phyloP scores from a whole-genome alignment of 2,329 filamentous ascomycete genomes.

The Fusarium liriodendri region DNA sequence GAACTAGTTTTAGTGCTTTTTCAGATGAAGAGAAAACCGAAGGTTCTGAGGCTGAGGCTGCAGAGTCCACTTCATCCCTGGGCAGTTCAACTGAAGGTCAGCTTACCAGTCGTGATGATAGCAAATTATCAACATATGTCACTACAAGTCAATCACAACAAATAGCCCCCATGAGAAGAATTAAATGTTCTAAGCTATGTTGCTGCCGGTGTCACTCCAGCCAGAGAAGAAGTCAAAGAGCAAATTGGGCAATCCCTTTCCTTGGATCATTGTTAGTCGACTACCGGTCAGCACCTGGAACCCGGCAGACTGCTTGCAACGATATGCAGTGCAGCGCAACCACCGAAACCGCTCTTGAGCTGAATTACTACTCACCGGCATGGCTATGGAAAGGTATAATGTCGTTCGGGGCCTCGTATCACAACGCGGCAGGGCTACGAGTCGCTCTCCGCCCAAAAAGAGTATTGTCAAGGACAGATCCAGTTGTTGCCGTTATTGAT shows the following conservation, averaged over 20 bases:
- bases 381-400: slow-evolving; percentile 8
- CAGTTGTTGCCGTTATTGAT: neutral
- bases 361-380: neutral
- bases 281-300: neutral
- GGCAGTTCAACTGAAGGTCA: neutral
- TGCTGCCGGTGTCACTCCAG: neutral
- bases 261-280: neutral
- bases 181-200: neutral
- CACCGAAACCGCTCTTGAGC: neutral
- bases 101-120: neutral
- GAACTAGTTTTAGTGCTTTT: too few species aligned
- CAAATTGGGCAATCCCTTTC: neutral
- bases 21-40: neutral
- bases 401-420: neutral
- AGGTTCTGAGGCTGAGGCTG: neutral
- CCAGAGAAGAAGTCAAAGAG: neutral
- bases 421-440: neutral
- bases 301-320: neutral
- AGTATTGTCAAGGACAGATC: neutral
- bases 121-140: neutral
- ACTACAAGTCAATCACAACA: neutral
- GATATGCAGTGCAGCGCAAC: neutral
- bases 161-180: neutral
- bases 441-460: neutral
- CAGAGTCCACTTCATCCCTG: neutral